Percentiles rank a stretch among this genome's conserved stretches.
Conservation (phyloP, 805 yeast species). For the Ogataea ganodermae region DNA sequence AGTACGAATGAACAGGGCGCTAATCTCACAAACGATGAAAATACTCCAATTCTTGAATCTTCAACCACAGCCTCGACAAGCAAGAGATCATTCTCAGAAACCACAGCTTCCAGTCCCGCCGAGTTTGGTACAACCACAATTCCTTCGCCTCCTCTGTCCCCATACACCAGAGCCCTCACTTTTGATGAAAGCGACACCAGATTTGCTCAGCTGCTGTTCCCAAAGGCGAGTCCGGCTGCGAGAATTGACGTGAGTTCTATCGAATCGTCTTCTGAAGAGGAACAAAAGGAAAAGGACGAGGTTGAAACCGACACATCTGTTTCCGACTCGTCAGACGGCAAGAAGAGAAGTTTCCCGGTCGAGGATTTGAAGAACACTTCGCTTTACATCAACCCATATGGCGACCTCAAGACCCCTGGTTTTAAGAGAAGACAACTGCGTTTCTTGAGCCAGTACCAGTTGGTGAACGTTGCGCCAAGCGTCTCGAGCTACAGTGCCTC, state of each 20-base stretch:
- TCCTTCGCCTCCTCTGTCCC: constrained; percentile 43
- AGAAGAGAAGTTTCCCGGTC: constrained; percentile 43
- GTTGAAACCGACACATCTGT: background rate
- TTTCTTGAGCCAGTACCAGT: constrained; percentile 56
- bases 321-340: constrained; percentile 8
- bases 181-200: constrained; percentile 31
- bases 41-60: background rate
- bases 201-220: constrained; percentile 30
- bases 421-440: constrained; percentile 51
- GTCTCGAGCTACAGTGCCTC: constrained; percentile 4
- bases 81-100: constrained; percentile 10
- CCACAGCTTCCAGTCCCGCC: constrained; percentile 9
- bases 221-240: constrained; percentile 24
- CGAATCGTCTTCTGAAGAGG: constrained; percentile 15
- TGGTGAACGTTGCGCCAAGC: constrained; percentile 27
- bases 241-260: constrained; percentile 13
- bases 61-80: background rate
- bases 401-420: constrained; percentile 40
- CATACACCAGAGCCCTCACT: constrained; percentile 32
- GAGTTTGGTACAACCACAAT: constrained; percentile 28
- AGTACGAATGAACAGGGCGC: constrained; percentile 10
- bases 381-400: constrained; percentile 56
- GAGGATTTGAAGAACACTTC: constrained; percentile 46
- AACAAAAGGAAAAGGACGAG: constrained; percentile 10
- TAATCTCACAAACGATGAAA: constrained; percentile 7